phyloP scores from a whole-genome alignment of 148 eudicot species.

The Talinum fruticosum region DNA sequence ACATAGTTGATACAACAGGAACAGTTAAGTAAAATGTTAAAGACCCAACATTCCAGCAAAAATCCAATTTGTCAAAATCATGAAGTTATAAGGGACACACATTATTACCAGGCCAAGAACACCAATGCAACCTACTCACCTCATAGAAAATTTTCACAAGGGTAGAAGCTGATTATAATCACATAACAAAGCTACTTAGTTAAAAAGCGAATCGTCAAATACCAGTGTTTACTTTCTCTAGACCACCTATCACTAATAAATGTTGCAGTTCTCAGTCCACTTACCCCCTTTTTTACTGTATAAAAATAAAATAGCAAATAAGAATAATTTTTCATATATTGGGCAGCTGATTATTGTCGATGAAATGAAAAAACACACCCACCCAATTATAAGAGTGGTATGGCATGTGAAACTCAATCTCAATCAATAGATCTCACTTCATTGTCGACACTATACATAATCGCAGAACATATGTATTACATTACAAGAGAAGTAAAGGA shows the following conservation, averaged over 20 bases:
- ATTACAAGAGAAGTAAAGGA: too few species aligned
- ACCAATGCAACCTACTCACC: neutral
- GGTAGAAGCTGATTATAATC: neutral
- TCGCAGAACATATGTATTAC: too few species aligned
- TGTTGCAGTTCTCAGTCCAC: conserved; percentile 50
- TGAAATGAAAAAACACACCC: neutral
- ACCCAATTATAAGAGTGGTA: neutral
- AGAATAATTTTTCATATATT: conserved; percentile 11
- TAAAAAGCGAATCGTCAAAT: neutral
- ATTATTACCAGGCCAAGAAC: neutral
- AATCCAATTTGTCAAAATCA: neutral
- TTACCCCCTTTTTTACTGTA: conserved; percentile 66
- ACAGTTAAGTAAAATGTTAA: neutral
- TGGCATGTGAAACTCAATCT: neutral
- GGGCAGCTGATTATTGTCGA: neutral
- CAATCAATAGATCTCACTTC: too few species aligned
- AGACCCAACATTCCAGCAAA: neutral
- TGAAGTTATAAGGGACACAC: neutral
- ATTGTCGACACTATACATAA: too few species aligned
- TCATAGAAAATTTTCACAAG: neutral
- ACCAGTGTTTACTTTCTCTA: conserved; percentile 66
- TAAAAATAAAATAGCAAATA: conserved; percentile 15
- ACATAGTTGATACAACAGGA: neutral
- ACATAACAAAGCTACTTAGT: neutral
- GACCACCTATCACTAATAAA: conserved; percentile 51